Percentiles rank a stretch among this genome's conserved stretches.
Evolutionary conservation across 176 grass and related monocot species (phyloP).

Genomic region (Musa beccarii): DNA sequence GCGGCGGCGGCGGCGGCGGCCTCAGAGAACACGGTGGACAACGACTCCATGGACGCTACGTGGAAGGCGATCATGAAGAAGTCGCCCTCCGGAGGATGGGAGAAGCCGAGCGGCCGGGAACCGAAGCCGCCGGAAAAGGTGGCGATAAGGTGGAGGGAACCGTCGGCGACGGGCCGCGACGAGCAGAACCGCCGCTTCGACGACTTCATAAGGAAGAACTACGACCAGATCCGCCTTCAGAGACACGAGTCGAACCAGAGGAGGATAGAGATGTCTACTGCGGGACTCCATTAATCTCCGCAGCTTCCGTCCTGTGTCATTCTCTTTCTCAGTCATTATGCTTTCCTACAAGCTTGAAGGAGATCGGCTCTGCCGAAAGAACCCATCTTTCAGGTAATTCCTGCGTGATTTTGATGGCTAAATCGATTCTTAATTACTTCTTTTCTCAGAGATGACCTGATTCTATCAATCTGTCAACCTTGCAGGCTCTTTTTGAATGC

Average conservation of each 20-base stretch:
- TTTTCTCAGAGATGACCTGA: neutral
- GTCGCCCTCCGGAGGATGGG: slow-evolving; percentile 18
- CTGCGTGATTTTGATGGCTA: neutral
- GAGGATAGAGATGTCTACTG: neutral
- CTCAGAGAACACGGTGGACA: neutral
- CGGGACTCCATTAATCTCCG: neutral
- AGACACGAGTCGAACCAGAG: neutral
- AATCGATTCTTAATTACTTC: too few relatives aligned
- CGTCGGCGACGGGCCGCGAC: neutral
- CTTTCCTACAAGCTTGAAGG: neutral
- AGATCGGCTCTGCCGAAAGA: neutral
- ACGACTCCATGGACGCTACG: neutral
- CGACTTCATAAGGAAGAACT: neutral
- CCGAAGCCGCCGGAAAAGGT: neutral
- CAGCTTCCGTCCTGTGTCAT: neutral
- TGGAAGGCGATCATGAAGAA: slow-evolving; percentile 22
- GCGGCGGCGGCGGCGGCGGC: neutral
- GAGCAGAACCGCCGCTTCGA: neutral
- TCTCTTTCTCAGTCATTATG: neutral
- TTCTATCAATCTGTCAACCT: neutral
- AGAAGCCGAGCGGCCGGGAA: neutral
- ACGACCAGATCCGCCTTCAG: slow-evolving; percentile 5
- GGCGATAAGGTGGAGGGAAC: neutral
- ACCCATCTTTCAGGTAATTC: neutral
- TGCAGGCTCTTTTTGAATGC: neutral